phyloP scores from a whole-genome alignment of 768 basidiomycete genomes.

The Nevesoporus exiguus region DNA sequence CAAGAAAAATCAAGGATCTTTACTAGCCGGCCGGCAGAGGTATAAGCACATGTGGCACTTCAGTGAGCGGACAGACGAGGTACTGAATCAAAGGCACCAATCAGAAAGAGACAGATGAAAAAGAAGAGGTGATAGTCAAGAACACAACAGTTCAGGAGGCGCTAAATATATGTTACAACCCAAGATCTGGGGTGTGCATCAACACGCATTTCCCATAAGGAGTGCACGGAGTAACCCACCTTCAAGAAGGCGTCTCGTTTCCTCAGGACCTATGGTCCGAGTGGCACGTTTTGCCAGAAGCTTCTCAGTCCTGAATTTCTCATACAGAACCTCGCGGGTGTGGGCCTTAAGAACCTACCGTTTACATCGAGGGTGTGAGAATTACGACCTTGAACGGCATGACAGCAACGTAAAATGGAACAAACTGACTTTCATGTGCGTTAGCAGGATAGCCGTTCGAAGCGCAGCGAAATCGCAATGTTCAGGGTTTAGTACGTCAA shows the following conservation, averaged over 20 bases:
- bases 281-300: constrained; percentile 84
- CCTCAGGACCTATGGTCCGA: constrained; percentile 69
- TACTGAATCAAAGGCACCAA: constrained; percentile 4
- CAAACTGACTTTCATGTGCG: constrained; percentile 72
- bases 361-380: constrained; percentile 6
- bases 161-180: constrained; percentile 37
- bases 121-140: constrained; percentile 22
- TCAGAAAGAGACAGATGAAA: constrained; percentile 7
- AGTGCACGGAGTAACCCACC: constrained; percentile 41
- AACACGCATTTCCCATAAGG: constrained; percentile 24
- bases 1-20: constrained; percentile 24
- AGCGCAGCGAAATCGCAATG: constrained; percentile 89
- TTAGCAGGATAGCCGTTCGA: constrained; percentile 78
- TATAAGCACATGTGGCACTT: constrained; percentile 16
- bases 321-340: constrained; percentile 89
- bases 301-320: constrained; percentile 90
- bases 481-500: constrained; percentile 80
- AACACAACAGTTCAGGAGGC: constrained; percentile 15
- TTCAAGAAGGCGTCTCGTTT: constrained; percentile 68
- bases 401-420: constrained; percentile 18
- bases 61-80: constrained; percentile 4
- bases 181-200: constrained; percentile 39
- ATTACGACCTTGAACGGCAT: constrained; percentile 9
- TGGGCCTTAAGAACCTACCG: constrained; percentile 72
- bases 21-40: constrained; percentile 14